Conservation (phyloP, 805 yeast genomes). For the Suhomyces emberorum region DNA sequence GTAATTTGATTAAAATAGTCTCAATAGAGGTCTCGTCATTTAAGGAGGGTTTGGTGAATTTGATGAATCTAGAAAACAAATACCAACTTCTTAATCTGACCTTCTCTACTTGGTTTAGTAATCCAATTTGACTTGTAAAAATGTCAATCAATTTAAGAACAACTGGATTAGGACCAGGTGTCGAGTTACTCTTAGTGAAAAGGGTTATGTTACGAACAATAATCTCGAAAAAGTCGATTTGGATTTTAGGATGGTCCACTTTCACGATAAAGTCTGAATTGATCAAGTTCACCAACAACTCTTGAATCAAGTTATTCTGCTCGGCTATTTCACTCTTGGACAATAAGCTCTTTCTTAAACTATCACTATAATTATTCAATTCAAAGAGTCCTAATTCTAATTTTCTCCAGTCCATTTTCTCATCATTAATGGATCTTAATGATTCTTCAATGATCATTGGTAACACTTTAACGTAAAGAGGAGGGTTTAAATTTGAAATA, state of each 20-base stretch:
- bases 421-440: constrained; percentile 32
- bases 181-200: constrained; percentile 26
- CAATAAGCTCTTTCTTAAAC: constrained; percentile 69
- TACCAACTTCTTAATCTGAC: constrained; percentile 91
- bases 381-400: constrained; percentile 86
- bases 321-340: constrained; percentile 60
- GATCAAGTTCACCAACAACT: constrained; percentile 56
- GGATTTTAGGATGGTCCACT: constrained; percentile 77
- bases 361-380: constrained; percentile 73
- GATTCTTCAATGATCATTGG: constrained; percentile 54
- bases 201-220: constrained; percentile 74
- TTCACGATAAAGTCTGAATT: constrained; percentile 42
- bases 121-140: constrained; percentile 77
- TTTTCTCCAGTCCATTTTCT: constrained; percentile 64
- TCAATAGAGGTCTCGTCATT: constrained; percentile 49
- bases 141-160: constrained; percentile 65
- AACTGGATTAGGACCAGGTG: constrained; percentile 31
- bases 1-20: constrained; percentile 56
- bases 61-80: constrained; percentile 77
- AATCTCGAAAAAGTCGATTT: constrained; percentile 78
- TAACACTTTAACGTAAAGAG: constrained; percentile 57
- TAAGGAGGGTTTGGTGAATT: constrained; percentile 62
- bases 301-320: constrained; percentile 57
- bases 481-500: constrained; percentile 55
- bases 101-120: constrained; percentile 67